A percentile compares a stretch with the other conserved stretches of the same genome.
phyloP scores from a whole-genome alignment of 495 filamentous ascomycete genomes.

The Hypoxylon cercidicola region DNA sequence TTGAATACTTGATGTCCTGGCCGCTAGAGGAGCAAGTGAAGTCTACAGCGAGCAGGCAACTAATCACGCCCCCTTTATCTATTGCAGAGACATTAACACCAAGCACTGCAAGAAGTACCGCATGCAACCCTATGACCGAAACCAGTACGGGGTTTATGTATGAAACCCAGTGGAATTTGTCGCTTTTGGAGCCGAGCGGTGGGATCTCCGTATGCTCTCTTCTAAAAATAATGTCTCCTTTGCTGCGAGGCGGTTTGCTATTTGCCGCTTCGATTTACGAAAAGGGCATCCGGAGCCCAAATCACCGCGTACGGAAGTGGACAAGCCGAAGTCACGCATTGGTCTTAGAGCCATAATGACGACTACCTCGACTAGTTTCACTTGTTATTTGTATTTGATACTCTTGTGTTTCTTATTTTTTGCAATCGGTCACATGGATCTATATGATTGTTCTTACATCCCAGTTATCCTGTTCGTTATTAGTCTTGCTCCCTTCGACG shows the following conservation, averaged over 20 bases:
- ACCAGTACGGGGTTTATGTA: neutral
- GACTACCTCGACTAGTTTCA: constrained; percentile 1
- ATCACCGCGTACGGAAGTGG: constrained; percentile 33
- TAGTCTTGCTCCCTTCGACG: too few relatives aligned
- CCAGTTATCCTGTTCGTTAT: too few relatives aligned
- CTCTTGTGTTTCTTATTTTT: neutral
- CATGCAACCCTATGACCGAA: constrained; percentile 18
- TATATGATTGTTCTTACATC: neutral
- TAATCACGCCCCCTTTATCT: constrained; percentile 21
- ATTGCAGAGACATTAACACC: constrained; percentile 3
- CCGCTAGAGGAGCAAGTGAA: neutral
- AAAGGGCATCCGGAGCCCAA: constrained; percentile 34
- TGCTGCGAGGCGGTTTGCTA: constrained; percentile 15
- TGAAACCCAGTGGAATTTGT: constrained; percentile 8
- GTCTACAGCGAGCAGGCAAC: neutral
- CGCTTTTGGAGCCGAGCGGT: constrained; percentile 5
- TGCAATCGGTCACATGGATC: constrained; percentile 3
- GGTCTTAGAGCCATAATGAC: constrained; percentile 23
- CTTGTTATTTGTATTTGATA: neutral
- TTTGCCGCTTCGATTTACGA: constrained; percentile 21
- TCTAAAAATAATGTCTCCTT: constrained; percentile 15
- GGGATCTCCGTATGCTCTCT: constrained; percentile 11
- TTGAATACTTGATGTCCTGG: neutral
- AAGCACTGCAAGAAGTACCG: constrained; percentile 18
- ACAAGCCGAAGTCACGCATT: constrained; percentile 36